These are phyloP conservation scores for Aspergillus sp. DNA, from an alignment of 2,329 filamentous ascomycete species.

Conservation along the genomic window DNA sequence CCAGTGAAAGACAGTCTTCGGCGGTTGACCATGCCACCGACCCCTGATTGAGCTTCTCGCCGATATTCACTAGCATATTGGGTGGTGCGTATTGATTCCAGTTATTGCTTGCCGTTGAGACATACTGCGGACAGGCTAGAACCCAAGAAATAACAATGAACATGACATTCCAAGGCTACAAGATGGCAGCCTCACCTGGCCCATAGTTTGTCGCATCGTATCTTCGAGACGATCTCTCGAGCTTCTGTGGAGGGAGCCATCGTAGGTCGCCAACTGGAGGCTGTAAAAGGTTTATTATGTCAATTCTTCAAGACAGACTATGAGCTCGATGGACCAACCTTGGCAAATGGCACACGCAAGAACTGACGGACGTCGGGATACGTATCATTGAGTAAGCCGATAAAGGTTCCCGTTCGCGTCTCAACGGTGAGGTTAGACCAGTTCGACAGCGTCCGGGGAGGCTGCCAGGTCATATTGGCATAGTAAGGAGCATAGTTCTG, in stretches of 20 bases:
- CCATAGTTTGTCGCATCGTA: slow-evolving; percentile 22
- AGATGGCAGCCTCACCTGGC: neutral
- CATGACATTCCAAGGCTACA: neutral
- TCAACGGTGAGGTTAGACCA: slow-evolving; percentile 13
- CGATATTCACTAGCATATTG: slow-evolving; percentile 7
- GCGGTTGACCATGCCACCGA: slow-evolving; percentile 20
- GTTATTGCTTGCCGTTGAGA: neutral
- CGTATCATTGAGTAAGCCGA: slow-evolving; percentile 32
- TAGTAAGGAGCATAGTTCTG: slow-evolving; percentile 13
- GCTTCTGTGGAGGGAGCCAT: slow-evolving; percentile 29
- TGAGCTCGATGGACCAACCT: slow-evolving; percentile 8
- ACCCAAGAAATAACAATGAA: slow-evolving; percentile 2
- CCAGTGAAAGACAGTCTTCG: slow-evolving; percentile 46
- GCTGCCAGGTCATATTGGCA: slow-evolving; percentile 16
- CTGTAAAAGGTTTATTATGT: neutral
- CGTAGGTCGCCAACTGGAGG: neutral
- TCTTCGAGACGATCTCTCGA: slow-evolving; percentile 9
- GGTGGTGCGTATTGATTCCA: neutral
- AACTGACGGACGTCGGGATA: slow-evolving; percentile 39
- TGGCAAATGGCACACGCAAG: slow-evolving; percentile 38
- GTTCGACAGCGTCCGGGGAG: slow-evolving; percentile 13
- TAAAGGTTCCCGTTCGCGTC: slow-evolving; percentile 20
- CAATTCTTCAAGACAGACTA: neutral
- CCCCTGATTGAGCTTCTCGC: slow-evolving; percentile 15
- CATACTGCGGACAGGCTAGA: slow-evolving; percentile 27